phyloP scores from a whole-genome alignment of 139 green algal species.

The Pseudopediastrum boryanum region DNA sequence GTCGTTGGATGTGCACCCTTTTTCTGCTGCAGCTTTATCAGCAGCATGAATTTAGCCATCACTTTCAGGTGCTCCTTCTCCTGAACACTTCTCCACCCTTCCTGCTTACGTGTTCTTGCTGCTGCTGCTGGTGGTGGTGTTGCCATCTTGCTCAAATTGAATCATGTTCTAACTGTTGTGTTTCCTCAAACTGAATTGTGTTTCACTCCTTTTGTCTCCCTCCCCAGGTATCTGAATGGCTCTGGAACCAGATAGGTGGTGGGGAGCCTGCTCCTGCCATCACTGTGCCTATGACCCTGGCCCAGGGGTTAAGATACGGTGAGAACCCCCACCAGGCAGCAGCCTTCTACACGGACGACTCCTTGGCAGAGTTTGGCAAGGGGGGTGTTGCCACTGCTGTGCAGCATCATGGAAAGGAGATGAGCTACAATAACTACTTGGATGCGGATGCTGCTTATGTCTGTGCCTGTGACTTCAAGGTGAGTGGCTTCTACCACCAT shows the following conservation, averaged over 20 bases:
- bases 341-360: constrained; percentile 95
- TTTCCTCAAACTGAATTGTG: no score
- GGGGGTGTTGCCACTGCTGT: constrained; percentile 82
- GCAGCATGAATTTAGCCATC: no score
- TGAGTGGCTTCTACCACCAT: no score
- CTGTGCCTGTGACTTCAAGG: constrained; percentile 59
- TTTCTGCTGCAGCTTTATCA: no score
- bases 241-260: constrained; percentile 86
- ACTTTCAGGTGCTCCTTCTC: no score
- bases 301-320: constrained; percentile 81
- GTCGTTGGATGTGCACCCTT: no score
- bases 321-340: constrained; percentile 97
- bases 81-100: no score
- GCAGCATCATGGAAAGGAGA: constrained; percentile 98
- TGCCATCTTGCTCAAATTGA: no score
- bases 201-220: constrained; percentile 4
- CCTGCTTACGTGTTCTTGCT: no score
- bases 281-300: constrained; percentile 85
- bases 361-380: constrained; percentile 74
- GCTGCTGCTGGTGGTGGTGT: no score
- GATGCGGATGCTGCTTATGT: constrained; percentile 88
- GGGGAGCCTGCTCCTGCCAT: constrained; percentile 64
- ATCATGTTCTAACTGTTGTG: no score
- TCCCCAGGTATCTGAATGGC: constrained; percentile 88
- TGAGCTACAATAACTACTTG: constrained; percentile 99